Evolutionary conservation across 169 alveolate genomes (phyloP), one percentile per base, ranked within the genome.

Genomic region (Cryptosporidium sp.): DNA sequence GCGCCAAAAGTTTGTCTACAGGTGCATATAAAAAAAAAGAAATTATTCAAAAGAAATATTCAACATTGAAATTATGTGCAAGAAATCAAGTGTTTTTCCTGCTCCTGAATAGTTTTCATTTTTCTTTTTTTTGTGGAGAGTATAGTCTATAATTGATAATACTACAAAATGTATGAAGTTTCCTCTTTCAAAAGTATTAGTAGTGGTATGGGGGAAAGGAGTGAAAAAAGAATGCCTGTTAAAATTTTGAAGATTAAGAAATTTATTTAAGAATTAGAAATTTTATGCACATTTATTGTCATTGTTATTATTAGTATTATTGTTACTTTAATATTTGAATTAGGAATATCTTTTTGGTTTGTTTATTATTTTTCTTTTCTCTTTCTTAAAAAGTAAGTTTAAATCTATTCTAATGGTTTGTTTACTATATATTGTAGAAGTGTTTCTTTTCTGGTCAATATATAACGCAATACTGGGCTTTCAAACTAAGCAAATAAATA

Each of bases 1-100:
- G 68, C 70, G 68, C 45, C 68, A 26, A 31, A 9, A 31, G 21
- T 18, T 73, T 73, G 86, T 73, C 86, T 73, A 73, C 86, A 73
- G 70, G 86, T 73, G 86, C 86, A 73, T 39, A 4, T 29, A 5
- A 62, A 29, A 62, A 29, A 62, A 12, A 41, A 48, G 55, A 16
- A 48, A 48, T 14, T 48, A 48, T 3, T 3, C 21, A 48, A 21
- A 16, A 45, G n/a, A 48, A 48, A 48, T 14, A 3, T 8, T 45
- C 52, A 12, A 5, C 14, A 14, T 48, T 48, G 23, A 48, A 41
- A 41, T 7, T 41, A 7, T 33, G 48, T 41, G 3, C 48, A 16
- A 48, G 55, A 48, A 48, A 48, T 45, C 14, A 48, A 16, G 55
- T 48, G 1, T 14, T 48, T 41, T 48, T 48, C 12, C 14, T 14